A percentile compares a stretch with the other conserved stretches of the same genome.
Evolutionary conservation across 768 basidiomycete genomes (phyloP).

Genomic region (Amanita jacksonii): DNA sequence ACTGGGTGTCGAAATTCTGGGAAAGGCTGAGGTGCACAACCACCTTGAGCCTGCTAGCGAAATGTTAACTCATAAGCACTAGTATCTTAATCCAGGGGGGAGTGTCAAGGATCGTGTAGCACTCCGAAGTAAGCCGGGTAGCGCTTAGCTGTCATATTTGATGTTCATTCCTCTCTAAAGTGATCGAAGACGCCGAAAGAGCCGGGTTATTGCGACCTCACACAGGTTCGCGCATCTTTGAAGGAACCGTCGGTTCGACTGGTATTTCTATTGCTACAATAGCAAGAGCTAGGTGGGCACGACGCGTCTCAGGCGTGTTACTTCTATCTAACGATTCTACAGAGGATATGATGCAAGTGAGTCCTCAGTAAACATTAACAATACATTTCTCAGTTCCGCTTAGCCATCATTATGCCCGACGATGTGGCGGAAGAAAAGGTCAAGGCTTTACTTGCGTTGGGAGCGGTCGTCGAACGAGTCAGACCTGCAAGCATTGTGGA

Average conservation of each 20-base stretch:
- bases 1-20: slow-evolving; percentile 88
- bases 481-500: slow-evolving; percentile 96
- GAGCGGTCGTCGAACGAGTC: slow-evolving; percentile 83
- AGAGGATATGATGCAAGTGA: slow-evolving; percentile 87
- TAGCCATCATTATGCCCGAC: slow-evolving; percentile 82
- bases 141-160: background rate
- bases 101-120: slow-evolving; percentile 99
- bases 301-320: background rate
- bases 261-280: slow-evolving; percentile 96
- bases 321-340: background rate
- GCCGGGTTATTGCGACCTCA: slow-evolving; percentile 74
- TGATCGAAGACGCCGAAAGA: slow-evolving; percentile 90
- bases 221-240: slow-evolving; percentile 89
- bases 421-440: slow-evolving; percentile 90
- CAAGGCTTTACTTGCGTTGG: slow-evolving; percentile 70
- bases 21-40: slow-evolving; percentile 83
- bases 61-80: slow-evolving; percentile 4
- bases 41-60: no score
- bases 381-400: background rate
- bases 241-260: slow-evolving; percentile 94
- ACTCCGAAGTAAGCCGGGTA: slow-evolving; percentile 52
- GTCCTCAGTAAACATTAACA: slow-evolving; percentile 22
- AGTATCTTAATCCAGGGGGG: slow-evolving; percentile 96
- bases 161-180: slow-evolving; percentile 29
- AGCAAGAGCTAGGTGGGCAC: slow-evolving; percentile 66